phyloP scores from a whole-genome alignment of 2,329 filamentous ascomycete genomes.

The Plectosphaerella plurivora region DNA sequence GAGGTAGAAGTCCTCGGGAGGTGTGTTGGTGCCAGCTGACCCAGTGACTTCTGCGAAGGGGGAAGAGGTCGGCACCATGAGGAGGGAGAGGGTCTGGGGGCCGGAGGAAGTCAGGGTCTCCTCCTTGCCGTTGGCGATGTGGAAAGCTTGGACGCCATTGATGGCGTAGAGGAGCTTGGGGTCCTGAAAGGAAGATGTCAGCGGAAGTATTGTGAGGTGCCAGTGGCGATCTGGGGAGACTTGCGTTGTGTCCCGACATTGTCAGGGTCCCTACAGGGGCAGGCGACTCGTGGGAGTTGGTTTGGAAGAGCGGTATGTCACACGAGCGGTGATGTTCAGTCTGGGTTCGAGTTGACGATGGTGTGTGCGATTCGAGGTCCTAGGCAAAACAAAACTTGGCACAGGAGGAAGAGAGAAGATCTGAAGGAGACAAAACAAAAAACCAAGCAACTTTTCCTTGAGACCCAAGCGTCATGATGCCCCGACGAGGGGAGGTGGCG shows the following conservation, averaged over 20 bases:
- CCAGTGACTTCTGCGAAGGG: constrained; percentile 55
- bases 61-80: constrained; percentile 93
- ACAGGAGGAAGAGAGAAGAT: not conserved
- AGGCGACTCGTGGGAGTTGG: not conserved
- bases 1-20: constrained; percentile 92
- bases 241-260: constrained; percentile 1
- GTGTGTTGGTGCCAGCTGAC: constrained; percentile 62
- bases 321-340: no score
- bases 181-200: constrained; percentile 34
- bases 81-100: constrained; percentile 82
- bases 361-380: no score
- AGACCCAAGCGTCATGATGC: no score
- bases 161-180: constrained; percentile 67
- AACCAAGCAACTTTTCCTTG: no score
- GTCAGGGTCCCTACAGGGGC: not conserved
- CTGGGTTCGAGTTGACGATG: no score
- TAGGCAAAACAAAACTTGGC: not conserved
- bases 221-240: not conserved
- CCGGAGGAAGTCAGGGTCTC: constrained; percentile 76
- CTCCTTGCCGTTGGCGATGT: constrained; percentile 85
- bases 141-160: constrained; percentile 84
- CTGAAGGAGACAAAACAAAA: not conserved
- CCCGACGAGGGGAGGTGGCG: no score
- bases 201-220: not conserved
- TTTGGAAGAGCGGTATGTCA: not conserved